Evolutionary conservation across 2,329 filamentous ascomycete species (phyloP).

Genomic region (Ophiostoma triangulosporum): DNA sequence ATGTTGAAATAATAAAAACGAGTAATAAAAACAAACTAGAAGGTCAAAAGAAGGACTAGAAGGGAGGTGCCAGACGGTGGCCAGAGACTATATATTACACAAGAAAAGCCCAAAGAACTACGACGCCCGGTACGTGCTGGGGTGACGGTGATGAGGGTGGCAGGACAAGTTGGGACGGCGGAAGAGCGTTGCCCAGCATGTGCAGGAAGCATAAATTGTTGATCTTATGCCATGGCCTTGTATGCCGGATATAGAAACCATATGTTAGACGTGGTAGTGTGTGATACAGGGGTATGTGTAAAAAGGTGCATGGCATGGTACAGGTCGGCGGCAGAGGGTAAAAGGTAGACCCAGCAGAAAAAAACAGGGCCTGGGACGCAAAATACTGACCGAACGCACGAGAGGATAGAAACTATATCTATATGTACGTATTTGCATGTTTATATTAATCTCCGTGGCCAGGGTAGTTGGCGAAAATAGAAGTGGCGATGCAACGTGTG

Average conservation of each 20-base stretch:
- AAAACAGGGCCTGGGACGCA: neutral
- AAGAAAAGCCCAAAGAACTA: too few relatives aligned
- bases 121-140: too few relatives aligned
- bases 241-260: conserved; percentile 38
- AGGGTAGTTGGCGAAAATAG: neutral
- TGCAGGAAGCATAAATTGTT: conserved; percentile 41
- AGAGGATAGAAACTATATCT: neutral
- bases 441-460: conserved; percentile 1
- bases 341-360: too few relatives aligned
- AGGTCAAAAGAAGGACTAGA: neutral
- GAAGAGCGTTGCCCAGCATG: conserved; percentile 27
- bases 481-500: neutral
- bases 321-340: too few relatives aligned
- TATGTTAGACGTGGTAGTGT: neutral
- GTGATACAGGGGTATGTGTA: conserved; percentile 5
- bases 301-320: neutral
- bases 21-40: conserved; percentile 29
- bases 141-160: neutral
- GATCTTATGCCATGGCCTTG: conserved; percentile 42
- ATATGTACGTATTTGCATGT: too few relatives aligned
- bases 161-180: neutral
- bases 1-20: conserved; percentile 26
- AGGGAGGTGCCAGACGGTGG: too few relatives aligned
- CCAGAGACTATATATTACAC: too few relatives aligned
- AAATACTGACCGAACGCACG: neutral